phyloP scores from a whole-genome alignment of 257 asterid genomes.

The Leptodermis oblonga region DNA sequence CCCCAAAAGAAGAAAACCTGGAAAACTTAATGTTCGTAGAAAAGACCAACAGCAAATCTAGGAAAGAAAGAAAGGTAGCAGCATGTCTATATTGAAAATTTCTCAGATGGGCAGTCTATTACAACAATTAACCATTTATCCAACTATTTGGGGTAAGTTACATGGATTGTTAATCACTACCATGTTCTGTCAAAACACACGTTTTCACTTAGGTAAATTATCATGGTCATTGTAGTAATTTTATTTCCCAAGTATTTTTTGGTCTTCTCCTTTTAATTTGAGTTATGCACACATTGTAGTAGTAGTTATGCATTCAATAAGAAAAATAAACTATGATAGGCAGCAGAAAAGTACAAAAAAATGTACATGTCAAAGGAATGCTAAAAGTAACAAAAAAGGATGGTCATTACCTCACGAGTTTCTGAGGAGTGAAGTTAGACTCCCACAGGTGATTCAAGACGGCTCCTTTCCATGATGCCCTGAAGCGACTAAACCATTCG shows the following conservation, averaged over 20 bases:
- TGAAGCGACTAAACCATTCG: conserved; percentile 57
- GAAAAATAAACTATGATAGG: background rate
- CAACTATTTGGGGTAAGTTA: too few species aligned
- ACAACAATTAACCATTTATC: too few species aligned
- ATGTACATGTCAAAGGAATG: background rate
- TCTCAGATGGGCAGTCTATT: background rate
- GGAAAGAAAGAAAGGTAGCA: background rate
- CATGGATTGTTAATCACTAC: too few species aligned
- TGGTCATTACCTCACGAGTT: conserved; percentile 57
- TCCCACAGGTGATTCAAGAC: conserved; percentile 90
- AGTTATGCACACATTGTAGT: background rate
- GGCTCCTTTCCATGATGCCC: conserved; percentile 89
- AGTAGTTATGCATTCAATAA: background rate
- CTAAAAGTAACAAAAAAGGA: background rate
- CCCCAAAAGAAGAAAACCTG: background rate
- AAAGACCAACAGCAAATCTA: background rate
- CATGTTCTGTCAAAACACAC: too few species aligned
- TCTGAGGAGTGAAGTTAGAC: conserved; percentile 93
- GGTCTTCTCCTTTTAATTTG: background rate
- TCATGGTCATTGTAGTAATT: too few species aligned
- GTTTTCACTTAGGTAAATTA: too few species aligned
- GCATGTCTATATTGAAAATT: background rate
- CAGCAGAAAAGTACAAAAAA: background rate
- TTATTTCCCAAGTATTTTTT: background rate
- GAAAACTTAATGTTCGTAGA: too few species aligned